A percentile compares a stretch with the other conserved stretches of the same genome.
phyloP scores from a whole-genome alignment of 2,329 filamentous ascomycete species.

The Scolecobasidium constrictum region DNA sequence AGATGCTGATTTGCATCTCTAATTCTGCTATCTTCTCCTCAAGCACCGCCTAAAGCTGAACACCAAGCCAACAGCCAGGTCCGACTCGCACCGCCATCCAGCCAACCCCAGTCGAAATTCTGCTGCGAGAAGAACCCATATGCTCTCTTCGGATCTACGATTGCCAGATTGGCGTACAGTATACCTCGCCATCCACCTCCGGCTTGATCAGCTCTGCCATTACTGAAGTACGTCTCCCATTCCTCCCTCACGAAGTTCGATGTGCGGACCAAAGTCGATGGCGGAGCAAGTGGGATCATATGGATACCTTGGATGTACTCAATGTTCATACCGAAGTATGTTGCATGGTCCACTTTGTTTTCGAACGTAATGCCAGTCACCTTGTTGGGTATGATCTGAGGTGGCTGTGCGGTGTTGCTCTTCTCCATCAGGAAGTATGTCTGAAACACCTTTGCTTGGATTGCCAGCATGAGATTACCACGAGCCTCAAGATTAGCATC shows the following conservation, averaged over 20 bases:
- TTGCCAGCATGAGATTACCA: conserved; percentile 69
- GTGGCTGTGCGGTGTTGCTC: conserved; percentile 61
- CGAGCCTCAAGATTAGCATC: conserved; percentile 71
- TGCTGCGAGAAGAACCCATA: conserved; percentile 64
- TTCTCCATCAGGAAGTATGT: conserved; percentile 73
- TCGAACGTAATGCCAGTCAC: conserved; percentile 65
- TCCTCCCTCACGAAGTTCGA: conserved; percentile 55
- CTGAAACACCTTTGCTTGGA: conserved; percentile 62
- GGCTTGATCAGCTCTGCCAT: conserved; percentile 53
- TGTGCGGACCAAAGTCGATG: conserved; percentile 55
- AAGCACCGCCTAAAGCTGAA: conserved; percentile 40
- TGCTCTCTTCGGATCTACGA: conserved; percentile 57
- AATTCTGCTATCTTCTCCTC: no score
- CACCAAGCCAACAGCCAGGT: conserved; percentile 79
- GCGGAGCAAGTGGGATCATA: conserved; percentile 67
- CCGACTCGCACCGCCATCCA: conserved; percentile 72
- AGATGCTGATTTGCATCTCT: no score
- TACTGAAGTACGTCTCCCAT: conserved; percentile 68
- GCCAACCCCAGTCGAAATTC: conserved; percentile 54
- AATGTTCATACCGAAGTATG: conserved; percentile 13
- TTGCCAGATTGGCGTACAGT: conserved; percentile 70
- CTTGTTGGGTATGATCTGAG: conserved; percentile 72
- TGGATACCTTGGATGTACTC: conserved; percentile 54
- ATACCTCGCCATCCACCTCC: conserved; percentile 77
- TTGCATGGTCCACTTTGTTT: conserved; percentile 89